phyloP scores from a whole-genome alignment of 2,329 filamentous ascomycete genomes.

The Clarireedia hainanense region DNA sequence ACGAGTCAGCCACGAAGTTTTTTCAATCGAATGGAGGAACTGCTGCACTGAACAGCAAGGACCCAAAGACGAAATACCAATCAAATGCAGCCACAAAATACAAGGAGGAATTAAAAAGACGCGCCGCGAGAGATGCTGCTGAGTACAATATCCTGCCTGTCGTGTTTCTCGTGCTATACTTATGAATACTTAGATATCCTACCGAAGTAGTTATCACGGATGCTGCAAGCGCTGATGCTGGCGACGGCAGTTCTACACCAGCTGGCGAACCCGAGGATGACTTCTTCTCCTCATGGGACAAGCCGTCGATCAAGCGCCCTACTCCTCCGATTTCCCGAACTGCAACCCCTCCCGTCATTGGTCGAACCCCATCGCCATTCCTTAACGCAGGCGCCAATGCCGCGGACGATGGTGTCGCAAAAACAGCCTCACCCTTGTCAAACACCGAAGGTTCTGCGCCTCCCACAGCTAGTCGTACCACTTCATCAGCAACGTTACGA shows the following conservation, averaged over 20 bases:
- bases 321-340: neutral
- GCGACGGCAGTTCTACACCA: conserved; percentile 66
- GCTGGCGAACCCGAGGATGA: conserved; percentile 77
- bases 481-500: conserved; percentile 71
- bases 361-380: conserved; percentile 84
- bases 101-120: conserved; percentile 89
- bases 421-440: conserved; percentile 75
- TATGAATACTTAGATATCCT: conserved; percentile 56
- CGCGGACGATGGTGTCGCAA: conserved; percentile 63
- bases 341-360: conserved; percentile 72
- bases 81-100: conserved; percentile 92
- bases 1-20: conserved; percentile 96
- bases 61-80: conserved; percentile 93
- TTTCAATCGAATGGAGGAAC: conserved; percentile 95
- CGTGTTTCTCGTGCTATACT: conserved; percentile 11
- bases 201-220: conserved; percentile 81
- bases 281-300: conserved; percentile 99
- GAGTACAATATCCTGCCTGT: conserved; percentile 50
- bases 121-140: conserved; percentile 73
- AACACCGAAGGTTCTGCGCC: conserved; percentile 46
- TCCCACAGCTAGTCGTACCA: conserved; percentile 62
- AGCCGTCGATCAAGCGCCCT: conserved; percentile 46
- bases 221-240: conserved; percentile 46
- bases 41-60: conserved; percentile 90
- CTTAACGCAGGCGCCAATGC: conserved; percentile 61